Evolutionary conservation across 1,284 basidiomycete species (phyloP).

Genomic region (Cutaneotrichosporon dermatis): DNA sequence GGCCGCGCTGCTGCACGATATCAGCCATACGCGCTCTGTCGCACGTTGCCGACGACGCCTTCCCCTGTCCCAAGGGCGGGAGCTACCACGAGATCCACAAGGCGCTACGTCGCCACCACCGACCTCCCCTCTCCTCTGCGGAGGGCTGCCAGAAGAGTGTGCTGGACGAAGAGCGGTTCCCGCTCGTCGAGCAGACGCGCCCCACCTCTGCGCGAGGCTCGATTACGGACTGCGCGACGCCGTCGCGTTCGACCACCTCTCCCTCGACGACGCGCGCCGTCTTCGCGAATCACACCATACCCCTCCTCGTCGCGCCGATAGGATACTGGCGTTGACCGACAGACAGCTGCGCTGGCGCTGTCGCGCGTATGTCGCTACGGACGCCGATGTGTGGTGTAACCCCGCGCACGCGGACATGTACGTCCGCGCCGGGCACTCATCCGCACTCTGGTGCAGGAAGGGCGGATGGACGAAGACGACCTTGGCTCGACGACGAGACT

Average conservation of each 20-base stretch:
- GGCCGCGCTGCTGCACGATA: conserved; percentile 17
- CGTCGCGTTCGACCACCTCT: conserved; percentile 11
- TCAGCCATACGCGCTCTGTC: conserved; percentile 15
- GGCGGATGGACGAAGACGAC: conserved; percentile 5
- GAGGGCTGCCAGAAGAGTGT: background rate
- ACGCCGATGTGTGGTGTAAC: conserved; percentile 15
- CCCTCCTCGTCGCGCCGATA: background rate
- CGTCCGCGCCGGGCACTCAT: conserved; percentile 11
- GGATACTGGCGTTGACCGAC: conserved; percentile 9
- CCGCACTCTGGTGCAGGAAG: conserved; percentile 2
- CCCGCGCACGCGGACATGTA: conserved; percentile 13
- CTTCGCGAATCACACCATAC: conserved; percentile 5
- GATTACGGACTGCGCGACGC: conserved; percentile 21
- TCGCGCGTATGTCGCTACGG: conserved; percentile 12
- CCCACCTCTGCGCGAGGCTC: conserved; percentile 20
- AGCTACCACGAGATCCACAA: conserved; percentile 19
- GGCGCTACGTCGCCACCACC: conserved; percentile 13
- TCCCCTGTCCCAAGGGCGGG: background rate
- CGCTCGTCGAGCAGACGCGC: conserved; percentile 16
- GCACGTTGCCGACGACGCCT: conserved; percentile 16
- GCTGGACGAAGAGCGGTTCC: conserved; percentile 16
- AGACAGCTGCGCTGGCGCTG: conserved; percentile 2
- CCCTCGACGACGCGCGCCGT: background rate
- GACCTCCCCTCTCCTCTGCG: conserved; percentile 2
- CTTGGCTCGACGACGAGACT: conserved; percentile 16